Evolutionary conservation across 2,329 filamentous ascomycete species (phyloP).

Genomic region (Aspergillus vadensis): DNA sequence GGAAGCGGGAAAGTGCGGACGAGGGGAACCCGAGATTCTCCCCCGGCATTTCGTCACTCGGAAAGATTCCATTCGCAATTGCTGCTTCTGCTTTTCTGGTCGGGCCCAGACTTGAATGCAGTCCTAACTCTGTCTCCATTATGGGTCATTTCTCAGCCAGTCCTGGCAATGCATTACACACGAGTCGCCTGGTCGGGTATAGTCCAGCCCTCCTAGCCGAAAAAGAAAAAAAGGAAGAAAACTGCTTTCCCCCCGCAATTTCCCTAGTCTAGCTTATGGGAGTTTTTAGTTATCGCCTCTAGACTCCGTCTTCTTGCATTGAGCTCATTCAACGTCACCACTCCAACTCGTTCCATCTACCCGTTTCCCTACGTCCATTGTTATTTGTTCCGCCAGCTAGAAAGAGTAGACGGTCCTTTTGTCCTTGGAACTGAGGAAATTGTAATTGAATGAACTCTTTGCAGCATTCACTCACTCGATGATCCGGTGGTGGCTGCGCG

Average conservation of each 20-base stretch:
- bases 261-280: not conserved
- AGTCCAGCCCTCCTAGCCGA: slow-evolving; percentile 6
- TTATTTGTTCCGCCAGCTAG: slow-evolving; percentile 1
- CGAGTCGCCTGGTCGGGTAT: slow-evolving; percentile 4
- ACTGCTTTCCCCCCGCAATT: slow-evolving; percentile 4
- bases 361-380: slow-evolving; percentile 5
- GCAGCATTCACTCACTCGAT: not conserved
- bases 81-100: not conserved
- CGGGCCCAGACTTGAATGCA: not conserved
- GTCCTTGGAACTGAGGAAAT: not conserved
- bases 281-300: slow-evolving; percentile 1
- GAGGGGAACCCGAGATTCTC: slow-evolving; percentile 17
- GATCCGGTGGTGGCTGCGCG: not conserved
- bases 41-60: slow-evolving; percentile 25
- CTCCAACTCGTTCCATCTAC: slow-evolving; percentile 18
- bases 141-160: not conserved
- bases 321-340: slow-evolving; percentile 28
- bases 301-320: slow-evolving; percentile 8
- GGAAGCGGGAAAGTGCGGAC: slow-evolving; percentile 9
- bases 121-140: too few species aligned
- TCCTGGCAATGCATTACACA: not conserved
- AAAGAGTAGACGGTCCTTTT: not conserved
- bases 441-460: not conserved
- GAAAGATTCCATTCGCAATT: slow-evolving; percentile 4
- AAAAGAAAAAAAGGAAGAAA: not conserved